These are phyloP conservation scores for Punica granatum DNA, from an alignment of 345 rosid genomes.

Conservation along the genomic window DNA sequence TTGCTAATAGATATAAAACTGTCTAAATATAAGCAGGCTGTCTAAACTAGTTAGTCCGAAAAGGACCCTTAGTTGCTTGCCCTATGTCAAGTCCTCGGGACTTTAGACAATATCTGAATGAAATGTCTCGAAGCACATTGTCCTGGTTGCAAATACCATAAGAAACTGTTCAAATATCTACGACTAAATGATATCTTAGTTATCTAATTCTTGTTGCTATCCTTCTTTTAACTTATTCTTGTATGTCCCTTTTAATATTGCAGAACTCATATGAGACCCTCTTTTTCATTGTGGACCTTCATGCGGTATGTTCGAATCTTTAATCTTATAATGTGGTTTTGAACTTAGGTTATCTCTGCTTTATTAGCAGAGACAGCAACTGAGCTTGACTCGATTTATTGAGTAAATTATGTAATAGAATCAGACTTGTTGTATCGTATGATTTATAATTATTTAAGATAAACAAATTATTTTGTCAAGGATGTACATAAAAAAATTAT, in stretches of 20 bases:
- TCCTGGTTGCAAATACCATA: not conserved
- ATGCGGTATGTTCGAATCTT: slow-evolving; percentile 49
- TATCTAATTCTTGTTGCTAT: not conserved
- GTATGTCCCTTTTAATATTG: slow-evolving; percentile 18
- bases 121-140: not conserved
- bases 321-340: not conserved
- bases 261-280: slow-evolving; percentile 82
- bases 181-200: not conserved
- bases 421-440: too few species aligned
- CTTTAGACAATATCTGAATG: too few species aligned
- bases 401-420: not conserved
- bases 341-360: not conserved
- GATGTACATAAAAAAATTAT: too few species aligned
- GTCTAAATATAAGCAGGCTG: not conserved
- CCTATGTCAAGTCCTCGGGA: not conserved
- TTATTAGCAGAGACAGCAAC: not conserved
- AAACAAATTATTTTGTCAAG: too few species aligned
- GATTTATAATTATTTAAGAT: too few species aligned
- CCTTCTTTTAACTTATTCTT: not conserved
- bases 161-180: not conserved
- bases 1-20: not conserved
- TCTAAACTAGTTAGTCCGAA: too few species aligned
- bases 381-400: not conserved
- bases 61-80: not conserved
- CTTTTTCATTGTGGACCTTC: slow-evolving; percentile 80